A percentile compares a stretch with the other conserved stretches of the same genome.
Conservation (phyloP, 2,329 filamentous ascomycete genomes). For the Aspergillus uvarum region DNA sequence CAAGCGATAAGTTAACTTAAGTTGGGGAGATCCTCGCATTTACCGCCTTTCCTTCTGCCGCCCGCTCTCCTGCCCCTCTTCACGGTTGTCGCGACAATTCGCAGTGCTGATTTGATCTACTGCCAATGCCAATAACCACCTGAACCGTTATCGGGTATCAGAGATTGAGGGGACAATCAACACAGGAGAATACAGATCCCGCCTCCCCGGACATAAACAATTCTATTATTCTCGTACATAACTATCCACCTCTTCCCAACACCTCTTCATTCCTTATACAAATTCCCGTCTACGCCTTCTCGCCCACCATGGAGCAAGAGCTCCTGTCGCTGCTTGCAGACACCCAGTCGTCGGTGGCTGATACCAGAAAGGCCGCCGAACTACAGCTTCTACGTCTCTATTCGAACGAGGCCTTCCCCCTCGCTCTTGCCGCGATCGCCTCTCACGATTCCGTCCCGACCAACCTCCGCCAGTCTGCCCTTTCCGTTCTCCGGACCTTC, state of each 20-base stretch:
- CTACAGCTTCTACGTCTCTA: conserved; percentile 73
- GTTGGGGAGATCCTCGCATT: neutral
- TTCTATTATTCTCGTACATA: neutral
- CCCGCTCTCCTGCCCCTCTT: conserved; percentile 17
- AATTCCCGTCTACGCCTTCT: conserved; percentile 6
- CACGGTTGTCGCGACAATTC: conserved; percentile 19
- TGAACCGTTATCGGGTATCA: neutral
- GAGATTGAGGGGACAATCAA: neutral
- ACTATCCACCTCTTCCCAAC: neutral
- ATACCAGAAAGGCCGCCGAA: conserved; percentile 81
- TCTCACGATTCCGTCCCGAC: conserved; percentile 71
- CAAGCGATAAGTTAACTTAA: neutral
- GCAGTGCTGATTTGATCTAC: conserved; percentile 5
- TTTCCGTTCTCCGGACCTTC: conserved; percentile 78
- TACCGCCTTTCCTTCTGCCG: conserved; percentile 20
- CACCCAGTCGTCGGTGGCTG: conserved; percentile 76
- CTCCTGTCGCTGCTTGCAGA: conserved; percentile 83
- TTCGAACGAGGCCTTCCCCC: conserved; percentile 68
- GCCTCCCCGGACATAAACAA: neutral
- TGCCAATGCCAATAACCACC: neutral
- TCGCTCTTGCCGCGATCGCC: conserved; percentile 77
- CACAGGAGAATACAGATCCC: neutral
- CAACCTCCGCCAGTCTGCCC: conserved; percentile 76
- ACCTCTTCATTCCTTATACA: neutral
- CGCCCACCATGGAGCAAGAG: conserved; percentile 76